phyloP scores from a whole-genome alignment of 441 rosid genomes.

The Daphne laureola region DNA sequence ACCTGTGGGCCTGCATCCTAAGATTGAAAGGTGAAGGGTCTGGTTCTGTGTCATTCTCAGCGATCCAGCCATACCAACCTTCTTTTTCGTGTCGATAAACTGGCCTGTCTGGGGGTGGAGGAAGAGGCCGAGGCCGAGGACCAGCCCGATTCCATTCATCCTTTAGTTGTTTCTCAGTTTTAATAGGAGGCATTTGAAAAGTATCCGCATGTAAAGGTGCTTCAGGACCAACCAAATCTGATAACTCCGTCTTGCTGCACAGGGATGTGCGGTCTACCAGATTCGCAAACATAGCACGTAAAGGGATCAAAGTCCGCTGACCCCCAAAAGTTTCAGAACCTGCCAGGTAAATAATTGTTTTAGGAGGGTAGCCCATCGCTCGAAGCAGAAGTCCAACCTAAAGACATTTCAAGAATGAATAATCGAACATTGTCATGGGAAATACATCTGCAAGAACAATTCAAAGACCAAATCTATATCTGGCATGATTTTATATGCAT shows the following conservation, averaged over 20 bases:
- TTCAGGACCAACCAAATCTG: slow-evolving; percentile 84
- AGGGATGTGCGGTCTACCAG: slow-evolving; percentile 71
- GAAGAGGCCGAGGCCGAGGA: slow-evolving; percentile 97
- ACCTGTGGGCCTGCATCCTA: slow-evolving; percentile 81
- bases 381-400: slow-evolving; percentile 94
- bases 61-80: slow-evolving; percentile 99
- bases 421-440: slow-evolving; percentile 9
- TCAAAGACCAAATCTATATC: neutral
- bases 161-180: slow-evolving; percentile 63
- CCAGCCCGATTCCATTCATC: slow-evolving; percentile 94
- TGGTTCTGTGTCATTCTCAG: slow-evolving; percentile 74
- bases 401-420: slow-evolving; percentile 20
- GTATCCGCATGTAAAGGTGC: slow-evolving; percentile 45
- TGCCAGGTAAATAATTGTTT: slow-evolving; percentile 79
- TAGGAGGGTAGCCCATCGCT: slow-evolving; percentile 84
- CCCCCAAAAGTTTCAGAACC: slow-evolving; percentile 98
- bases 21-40: slow-evolving; percentile 63
- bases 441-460: neutral
- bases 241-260: slow-evolving; percentile 67
- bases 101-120: slow-evolving; percentile 98
- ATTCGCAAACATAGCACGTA: slow-evolving; percentile 87
- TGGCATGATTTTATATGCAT: no score
- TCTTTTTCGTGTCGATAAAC: slow-evolving; percentile 90
- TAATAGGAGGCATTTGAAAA: slow-evolving; percentile 40
- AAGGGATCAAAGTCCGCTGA: slow-evolving; percentile 82